These are phyloP conservation scores for Haplosporangium gracile DNA, from an alignment of 192 early-diverging fungal genomes.

Conservation along the genomic window DNA sequence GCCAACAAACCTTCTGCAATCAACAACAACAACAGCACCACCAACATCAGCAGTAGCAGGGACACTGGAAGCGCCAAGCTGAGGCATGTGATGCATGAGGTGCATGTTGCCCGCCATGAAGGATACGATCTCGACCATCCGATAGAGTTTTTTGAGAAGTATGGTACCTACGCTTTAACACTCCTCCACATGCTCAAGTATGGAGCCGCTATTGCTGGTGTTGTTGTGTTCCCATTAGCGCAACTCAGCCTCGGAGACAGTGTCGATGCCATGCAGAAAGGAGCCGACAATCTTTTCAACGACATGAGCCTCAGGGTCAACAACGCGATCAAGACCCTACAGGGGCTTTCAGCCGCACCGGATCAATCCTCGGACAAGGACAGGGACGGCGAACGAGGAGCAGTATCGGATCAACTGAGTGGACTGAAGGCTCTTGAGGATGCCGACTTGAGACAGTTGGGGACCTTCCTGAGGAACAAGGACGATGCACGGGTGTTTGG, in stretches of 20 bases:
- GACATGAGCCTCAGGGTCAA: neutral
- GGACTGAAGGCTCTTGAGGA: constrained; percentile 8
- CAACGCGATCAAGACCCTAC: neutral
- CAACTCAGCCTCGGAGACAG: constrained; percentile 1
- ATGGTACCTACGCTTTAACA: constrained; percentile 11
- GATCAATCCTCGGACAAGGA: neutral
- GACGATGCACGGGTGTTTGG: constrained; percentile 14
- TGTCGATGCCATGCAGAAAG: neutral
- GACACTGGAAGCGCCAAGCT: neutral
- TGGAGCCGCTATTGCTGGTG: neutral
- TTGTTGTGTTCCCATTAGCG: constrained; percentile 7
- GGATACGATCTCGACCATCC: constrained; percentile 30
- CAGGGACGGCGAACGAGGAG: neutral
- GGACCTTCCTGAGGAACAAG: neutral
- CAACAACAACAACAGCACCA: neutral
- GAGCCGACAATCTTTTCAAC: neutral
- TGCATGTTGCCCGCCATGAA: constrained; percentile 35
- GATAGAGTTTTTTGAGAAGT: constrained; percentile 29
- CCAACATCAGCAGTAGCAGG: neutral
- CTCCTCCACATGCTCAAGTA: constrained; percentile 30
- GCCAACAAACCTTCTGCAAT: neutral
- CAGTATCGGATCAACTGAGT: neutral
- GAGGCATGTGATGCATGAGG: neutral
- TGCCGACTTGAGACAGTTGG: constrained; percentile 18
- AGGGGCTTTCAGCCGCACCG: neutral